Conservation (phyloP, 1,139 yeast species). For the Pichia sp. region DNA sequence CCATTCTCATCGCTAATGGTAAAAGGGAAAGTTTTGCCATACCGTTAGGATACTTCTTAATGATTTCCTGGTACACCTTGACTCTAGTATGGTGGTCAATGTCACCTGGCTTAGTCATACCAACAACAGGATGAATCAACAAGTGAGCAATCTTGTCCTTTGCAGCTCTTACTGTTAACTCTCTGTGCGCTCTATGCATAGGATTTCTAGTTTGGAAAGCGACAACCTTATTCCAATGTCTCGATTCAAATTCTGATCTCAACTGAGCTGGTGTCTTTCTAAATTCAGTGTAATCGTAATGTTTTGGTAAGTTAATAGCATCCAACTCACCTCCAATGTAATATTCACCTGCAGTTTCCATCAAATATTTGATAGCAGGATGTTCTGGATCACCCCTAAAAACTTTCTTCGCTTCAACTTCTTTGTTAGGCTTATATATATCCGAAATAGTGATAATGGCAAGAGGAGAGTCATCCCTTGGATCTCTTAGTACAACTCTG, state of each 20-base stretch:
- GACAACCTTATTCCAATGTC: slow-evolving; percentile 86
- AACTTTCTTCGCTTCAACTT: slow-evolving; percentile 71
- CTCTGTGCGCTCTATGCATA: slow-evolving; percentile 97
- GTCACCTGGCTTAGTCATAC: slow-evolving; percentile 95
- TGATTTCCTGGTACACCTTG: slow-evolving; percentile 85
- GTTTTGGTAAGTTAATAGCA: slow-evolving; percentile 78
- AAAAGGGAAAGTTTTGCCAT: slow-evolving; percentile 82
- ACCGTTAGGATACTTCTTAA: slow-evolving; percentile 89
- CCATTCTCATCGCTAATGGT: slow-evolving; percentile 98
- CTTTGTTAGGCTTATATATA: slow-evolving; percentile 75
- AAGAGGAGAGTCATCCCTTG: slow-evolving; percentile 72
- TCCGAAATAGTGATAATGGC: slow-evolving; percentile 79
- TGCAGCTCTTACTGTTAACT: slow-evolving; percentile 92
- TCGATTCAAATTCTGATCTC: slow-evolving; percentile 70
- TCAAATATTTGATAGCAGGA: slow-evolving; percentile 77
- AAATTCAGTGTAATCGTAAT: slow-evolving; percentile 81
- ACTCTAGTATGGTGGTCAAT: slow-evolving; percentile 97
- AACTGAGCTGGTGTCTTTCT: slow-evolving; percentile 89
- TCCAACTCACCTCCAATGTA: slow-evolving; percentile 85
- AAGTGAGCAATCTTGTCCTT: slow-evolving; percentile 69
- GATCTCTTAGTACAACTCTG: slow-evolving; percentile 69
- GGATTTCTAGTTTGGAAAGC: slow-evolving; percentile 99
- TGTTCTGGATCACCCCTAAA: slow-evolving; percentile 97
- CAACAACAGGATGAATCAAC: slow-evolving; percentile 94
- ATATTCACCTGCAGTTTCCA: slow-evolving; percentile 68